These are phyloP conservation scores for Candida broadrunensis DNA, from an alignment of 805 yeast species.

Conservation along the genomic window DNA sequence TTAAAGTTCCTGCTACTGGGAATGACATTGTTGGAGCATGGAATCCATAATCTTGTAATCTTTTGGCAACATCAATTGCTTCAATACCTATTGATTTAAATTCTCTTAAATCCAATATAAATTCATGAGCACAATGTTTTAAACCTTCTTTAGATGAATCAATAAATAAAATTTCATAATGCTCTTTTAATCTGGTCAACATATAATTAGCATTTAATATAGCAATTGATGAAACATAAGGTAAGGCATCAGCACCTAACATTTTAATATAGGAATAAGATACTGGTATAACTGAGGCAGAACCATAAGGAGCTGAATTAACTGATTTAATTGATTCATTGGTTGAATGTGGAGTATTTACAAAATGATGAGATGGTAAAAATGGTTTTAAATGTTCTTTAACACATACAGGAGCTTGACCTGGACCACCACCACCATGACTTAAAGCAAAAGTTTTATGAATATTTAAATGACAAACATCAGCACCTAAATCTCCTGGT, in stretches of 20 bases:
- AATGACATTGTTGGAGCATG: slow-evolving; percentile 99
- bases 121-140: slow-evolving; percentile 93
- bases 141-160: slow-evolving; percentile 45
- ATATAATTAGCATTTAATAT: slow-evolving; percentile 95
- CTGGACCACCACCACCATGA: slow-evolving; percentile 99
- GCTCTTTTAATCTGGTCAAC: slow-evolving; percentile 71
- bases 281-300: slow-evolving; percentile 89
- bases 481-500: slow-evolving; percentile 97
- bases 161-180: slow-evolving; percentile 75
- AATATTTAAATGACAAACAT: slow-evolving; percentile 93
- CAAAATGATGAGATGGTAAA: slow-evolving; percentile 75
- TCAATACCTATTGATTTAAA: slow-evolving; percentile 80
- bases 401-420: slow-evolving; percentile 97
- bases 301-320: slow-evolving; percentile 92
- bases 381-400: slow-evolving; percentile 73
- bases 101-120: slow-evolving; percentile 85
- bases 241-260: slow-evolving; percentile 84
- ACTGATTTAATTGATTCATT: slow-evolving; percentile 67
- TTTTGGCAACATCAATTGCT: slow-evolving; percentile 94
- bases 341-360: slow-evolving; percentile 47
- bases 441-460: slow-evolving; percentile 98
- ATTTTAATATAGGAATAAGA: slow-evolving; percentile 93
- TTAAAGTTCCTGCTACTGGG: slow-evolving; percentile 96
- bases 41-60: slow-evolving; percentile 97
- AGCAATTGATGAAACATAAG: slow-evolving; percentile 85